These are phyloP conservation scores for Cyclotella sp. DNA, from an alignment of 108 stramenopile species.

Conservation along the genomic window DNA sequence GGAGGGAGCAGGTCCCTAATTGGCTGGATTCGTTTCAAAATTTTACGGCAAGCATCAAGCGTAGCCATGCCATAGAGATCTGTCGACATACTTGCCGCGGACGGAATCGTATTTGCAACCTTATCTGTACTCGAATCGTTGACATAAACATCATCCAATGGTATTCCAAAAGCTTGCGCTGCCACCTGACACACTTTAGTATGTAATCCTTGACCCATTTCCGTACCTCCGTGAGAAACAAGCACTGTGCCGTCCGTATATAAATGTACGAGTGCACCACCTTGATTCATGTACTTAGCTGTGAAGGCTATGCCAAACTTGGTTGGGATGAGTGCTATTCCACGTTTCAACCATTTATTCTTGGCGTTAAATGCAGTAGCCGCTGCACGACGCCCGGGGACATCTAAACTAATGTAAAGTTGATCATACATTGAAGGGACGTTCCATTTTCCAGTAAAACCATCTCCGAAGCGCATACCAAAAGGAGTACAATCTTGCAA, in stretches of 20 bases:
- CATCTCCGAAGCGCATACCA: conserved; percentile 76
- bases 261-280: conserved; percentile 93
- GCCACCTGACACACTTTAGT: conserved; percentile 96
- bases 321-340: conserved; percentile 86
- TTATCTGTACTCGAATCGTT: conserved; percentile 93
- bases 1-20: conserved; percentile 76
- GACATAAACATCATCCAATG: conserved; percentile 83
- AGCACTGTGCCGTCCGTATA: conserved; percentile 94
- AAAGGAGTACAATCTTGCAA: conserved; percentile 82
- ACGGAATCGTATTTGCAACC: conserved; percentile 90
- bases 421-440: conserved; percentile 84
- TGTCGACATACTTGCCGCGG: conserved; percentile 93
- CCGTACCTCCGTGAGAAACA: conserved; percentile 94
- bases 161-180: conserved; percentile 92
- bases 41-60: conserved; percentile 93
- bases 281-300: conserved; percentile 84
- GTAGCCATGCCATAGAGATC: conserved; percentile 97
- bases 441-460: conserved; percentile 82
- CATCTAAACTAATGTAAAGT: conserved; percentile 62
- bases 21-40: conserved; percentile 81
- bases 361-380: conserved; percentile 84
- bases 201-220: conserved; percentile 97
- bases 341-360: conserved; percentile 89
- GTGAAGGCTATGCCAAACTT: conserved; percentile 95
- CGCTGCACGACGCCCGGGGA: conserved; percentile 61